A percentile compares a stretch with the other conserved stretches of the same genome.
Evolutionary conservation across 805 yeast species (phyloP).

Genomic region (Starmerella sp.): DNA sequence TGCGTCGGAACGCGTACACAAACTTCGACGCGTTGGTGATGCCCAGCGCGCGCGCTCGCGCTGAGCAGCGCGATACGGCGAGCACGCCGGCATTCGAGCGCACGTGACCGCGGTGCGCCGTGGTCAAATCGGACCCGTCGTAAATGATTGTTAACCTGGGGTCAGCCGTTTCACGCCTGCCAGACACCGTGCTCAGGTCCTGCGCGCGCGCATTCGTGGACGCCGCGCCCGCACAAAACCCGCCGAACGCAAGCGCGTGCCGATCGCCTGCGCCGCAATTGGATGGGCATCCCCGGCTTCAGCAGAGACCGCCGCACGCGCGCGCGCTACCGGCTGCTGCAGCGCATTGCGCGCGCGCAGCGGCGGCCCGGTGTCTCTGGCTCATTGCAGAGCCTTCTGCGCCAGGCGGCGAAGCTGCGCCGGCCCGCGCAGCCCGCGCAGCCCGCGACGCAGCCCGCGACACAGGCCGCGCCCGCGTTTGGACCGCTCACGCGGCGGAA

Average conservation of each 20-base stretch:
- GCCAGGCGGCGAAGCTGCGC: slow-evolving; percentile 1
- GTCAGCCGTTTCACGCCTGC: no score
- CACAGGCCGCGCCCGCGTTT: no score
- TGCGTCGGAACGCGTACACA: no score
- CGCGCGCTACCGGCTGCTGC: slow-evolving; percentile 6
- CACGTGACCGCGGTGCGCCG: background rate
- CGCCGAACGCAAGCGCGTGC: no score
- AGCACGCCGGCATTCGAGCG: background rate
- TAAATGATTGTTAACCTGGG: background rate
- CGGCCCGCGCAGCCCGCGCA: background rate
- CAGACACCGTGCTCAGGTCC: no score
- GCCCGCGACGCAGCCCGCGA: no score
- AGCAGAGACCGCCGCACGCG: background rate
- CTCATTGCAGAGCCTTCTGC: background rate
- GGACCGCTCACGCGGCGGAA: background rate
- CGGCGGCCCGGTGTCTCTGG: background rate
- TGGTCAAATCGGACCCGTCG: background rate
- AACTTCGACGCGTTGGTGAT: no score
- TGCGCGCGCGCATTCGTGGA: background rate
- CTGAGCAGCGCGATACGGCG: background rate
- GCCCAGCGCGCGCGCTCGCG: no score
- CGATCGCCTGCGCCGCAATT: background rate
- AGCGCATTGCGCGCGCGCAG: slow-evolving; percentile 8
- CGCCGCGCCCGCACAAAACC: background rate
- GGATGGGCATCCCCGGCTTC: slow-evolving; percentile 1